Conservation (phyloP, 495 filamentous ascomycete genomes). For the Extremus antarcticus region DNA sequence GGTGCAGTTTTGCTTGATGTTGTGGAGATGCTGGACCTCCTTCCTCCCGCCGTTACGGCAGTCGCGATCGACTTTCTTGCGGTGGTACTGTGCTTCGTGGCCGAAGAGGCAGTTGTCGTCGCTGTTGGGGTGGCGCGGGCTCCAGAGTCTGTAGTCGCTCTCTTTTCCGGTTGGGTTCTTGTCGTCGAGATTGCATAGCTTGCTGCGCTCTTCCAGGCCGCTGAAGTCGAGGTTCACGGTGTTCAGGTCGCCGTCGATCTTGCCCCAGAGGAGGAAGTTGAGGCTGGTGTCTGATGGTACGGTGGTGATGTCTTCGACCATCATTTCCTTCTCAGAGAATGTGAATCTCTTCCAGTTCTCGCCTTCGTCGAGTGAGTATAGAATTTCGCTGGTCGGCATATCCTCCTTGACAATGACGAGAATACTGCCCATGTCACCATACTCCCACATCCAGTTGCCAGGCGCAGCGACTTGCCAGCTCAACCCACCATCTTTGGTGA, state of each 20-base stretch:
- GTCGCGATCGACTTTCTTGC: conserved; percentile 60
- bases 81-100: conserved; percentile 77
- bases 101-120: conserved; percentile 81
- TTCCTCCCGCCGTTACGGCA: conserved; percentile 62
- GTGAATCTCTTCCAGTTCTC: conserved; percentile 59
- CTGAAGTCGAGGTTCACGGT: conserved; percentile 84
- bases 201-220: conserved; percentile 50
- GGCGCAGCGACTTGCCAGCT: conserved; percentile 76
- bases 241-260: conserved; percentile 38
- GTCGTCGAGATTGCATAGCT: conserved; percentile 58
- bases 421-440: conserved; percentile 84
- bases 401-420: conserved; percentile 66
- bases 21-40: conserved; percentile 55
- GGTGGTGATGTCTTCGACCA: conserved; percentile 69
- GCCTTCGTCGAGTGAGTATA: conserved; percentile 73
- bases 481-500: conserved; percentile 79
- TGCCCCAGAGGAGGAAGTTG: conserved; percentile 84
- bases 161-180: conserved; percentile 41
- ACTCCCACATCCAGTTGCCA: conserved; percentile 83
- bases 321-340: conserved; percentile 59
- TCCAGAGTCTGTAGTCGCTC: conserved; percentile 78
- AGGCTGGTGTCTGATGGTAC: conserved; percentile 78
- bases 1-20: conserved; percentile 59
- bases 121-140: conserved; percentile 65
- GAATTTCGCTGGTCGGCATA: conserved; percentile 53